These are phyloP conservation scores for Cystobasidium pallidum DNA, from an alignment of 1,284 basidiomycete species.

Conservation along the genomic window DNA sequence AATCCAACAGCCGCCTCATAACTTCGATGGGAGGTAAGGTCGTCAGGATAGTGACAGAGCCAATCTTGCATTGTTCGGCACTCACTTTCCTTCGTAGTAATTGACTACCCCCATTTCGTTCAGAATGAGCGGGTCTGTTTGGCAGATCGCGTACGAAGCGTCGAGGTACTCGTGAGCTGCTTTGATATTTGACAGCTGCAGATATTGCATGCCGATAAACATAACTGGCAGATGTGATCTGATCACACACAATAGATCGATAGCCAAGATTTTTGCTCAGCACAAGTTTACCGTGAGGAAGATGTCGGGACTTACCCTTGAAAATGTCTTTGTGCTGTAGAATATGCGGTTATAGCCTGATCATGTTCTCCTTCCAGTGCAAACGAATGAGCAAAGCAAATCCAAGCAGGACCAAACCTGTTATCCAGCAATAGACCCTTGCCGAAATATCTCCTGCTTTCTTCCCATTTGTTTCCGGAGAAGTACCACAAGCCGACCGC, in stretches of 20 bases:
- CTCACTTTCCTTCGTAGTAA: conserved; percentile 74
- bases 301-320: conserved; percentile 68
- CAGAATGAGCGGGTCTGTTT: conserved; percentile 80
- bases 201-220: conserved; percentile 98
- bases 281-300: conserved; percentile 19
- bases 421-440: conserved; percentile 98
- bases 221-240: conserved; percentile 90
- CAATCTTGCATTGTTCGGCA: conserved; percentile 59
- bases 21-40: neutral
- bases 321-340: conserved; percentile 91
- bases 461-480: conserved; percentile 77
- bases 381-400: conserved; percentile 96
- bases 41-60: neutral
- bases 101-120: conserved; percentile 94
- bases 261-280: conserved; percentile 39
- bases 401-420: conserved; percentile 93
- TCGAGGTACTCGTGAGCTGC: conserved; percentile 85
- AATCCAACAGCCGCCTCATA: conserved; percentile 65
- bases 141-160: conserved; percentile 76
- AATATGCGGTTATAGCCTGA: conserved; percentile 96
- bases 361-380: conserved; percentile 97
- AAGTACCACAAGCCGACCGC: conserved; percentile 98
- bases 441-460: conserved; percentile 88
- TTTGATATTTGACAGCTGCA: conserved; percentile 78
- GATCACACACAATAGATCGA: conserved; percentile 45